Conservation (phyloP, 75 land plant genomes). For the Cryptomeria japonica region DNA sequence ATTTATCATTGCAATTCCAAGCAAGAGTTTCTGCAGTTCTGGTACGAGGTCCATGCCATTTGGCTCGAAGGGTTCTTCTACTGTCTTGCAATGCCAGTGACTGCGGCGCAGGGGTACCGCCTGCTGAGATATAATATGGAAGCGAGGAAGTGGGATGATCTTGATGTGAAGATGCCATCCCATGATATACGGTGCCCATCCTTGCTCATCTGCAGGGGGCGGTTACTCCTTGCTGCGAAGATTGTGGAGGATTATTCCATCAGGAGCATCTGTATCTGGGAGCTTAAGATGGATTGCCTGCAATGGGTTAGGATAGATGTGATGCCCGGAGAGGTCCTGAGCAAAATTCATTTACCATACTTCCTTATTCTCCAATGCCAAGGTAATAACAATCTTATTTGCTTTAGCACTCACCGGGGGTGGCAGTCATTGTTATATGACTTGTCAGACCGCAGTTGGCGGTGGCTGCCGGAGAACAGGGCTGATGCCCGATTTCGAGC, state of each 20-base stretch:
- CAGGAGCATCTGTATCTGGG: slow-evolving; percentile 25
- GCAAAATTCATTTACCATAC: slow-evolving; percentile 13
- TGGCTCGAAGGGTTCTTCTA: slow-evolving; percentile 23
- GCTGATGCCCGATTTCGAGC: not conserved
- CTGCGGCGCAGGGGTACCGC: slow-evolving; percentile 16
- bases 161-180: slow-evolving; percentile 25
- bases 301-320: slow-evolving; percentile 19
- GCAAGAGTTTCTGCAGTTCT: slow-evolving; percentile 27
- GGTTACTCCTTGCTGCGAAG: slow-evolving; percentile 16
- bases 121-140: slow-evolving; percentile 16
- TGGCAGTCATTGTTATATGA: slow-evolving; percentile 28
- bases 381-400: slow-evolving; percentile 20
- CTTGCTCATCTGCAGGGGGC: slow-evolving; percentile 18
- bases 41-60: slow-evolving; percentile 27
- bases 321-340: slow-evolving; percentile 16
- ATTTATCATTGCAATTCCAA: slow-evolving; percentile 18
- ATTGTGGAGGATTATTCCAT: slow-evolving; percentile 17
- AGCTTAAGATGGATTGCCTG: slow-evolving; percentile 15
- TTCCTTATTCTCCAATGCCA: slow-evolving; percentile 21
- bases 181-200: slow-evolving; percentile 23
- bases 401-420: slow-evolving; percentile 27
- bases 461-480: slow-evolving; percentile 24
- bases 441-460: slow-evolving; percentile 23
- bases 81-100: slow-evolving; percentile 20
- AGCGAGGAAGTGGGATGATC: slow-evolving; percentile 16